A percentile compares a stretch with the other conserved stretches of the same genome.
These are phyloP conservation scores for Copromyces sp. DNA, from an alignment of 495 filamentous ascomycete species.

Conservation along the genomic window DNA sequence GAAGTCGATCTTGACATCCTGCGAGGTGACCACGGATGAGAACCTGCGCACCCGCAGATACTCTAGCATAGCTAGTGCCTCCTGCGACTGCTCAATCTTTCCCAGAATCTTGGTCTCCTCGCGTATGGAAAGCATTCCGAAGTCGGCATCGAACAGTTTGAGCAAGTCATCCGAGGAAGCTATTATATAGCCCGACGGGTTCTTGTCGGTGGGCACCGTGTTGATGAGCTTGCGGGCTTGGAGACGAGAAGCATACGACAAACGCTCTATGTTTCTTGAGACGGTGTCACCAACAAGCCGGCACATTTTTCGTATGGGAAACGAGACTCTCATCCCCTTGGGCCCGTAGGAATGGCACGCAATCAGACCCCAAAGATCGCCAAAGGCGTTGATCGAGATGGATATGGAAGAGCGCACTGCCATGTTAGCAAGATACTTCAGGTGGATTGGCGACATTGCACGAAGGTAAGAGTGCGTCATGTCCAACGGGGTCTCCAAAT, in stretches of 20 bases:
- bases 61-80: constrained; percentile 76
- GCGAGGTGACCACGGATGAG: constrained; percentile 67
- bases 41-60: constrained; percentile 70
- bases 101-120: constrained; percentile 86
- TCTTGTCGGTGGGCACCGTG: constrained; percentile 65
- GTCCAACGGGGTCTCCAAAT: constrained; percentile 70
- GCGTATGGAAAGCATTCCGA: constrained; percentile 73
- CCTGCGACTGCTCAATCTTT: constrained; percentile 63
- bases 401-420: constrained; percentile 86
- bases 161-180: constrained; percentile 83
- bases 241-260: constrained; percentile 76
- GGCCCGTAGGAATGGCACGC: constrained; percentile 75
- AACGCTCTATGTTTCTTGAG: constrained; percentile 78
- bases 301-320: constrained; percentile 90
- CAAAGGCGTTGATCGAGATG: constrained; percentile 79
- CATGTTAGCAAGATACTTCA: constrained; percentile 91
- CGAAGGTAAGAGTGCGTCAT: constrained; percentile 79
- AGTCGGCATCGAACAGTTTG: constrained; percentile 81
- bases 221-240: constrained; percentile 77
- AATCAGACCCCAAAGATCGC: constrained; percentile 82
- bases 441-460: constrained; percentile 82
- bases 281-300: constrained; percentile 81
- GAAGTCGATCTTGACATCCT: constrained; percentile 71
- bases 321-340: constrained; percentile 77
- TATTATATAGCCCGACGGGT: constrained; percentile 86